A percentile compares a stretch with the other conserved stretches of the same genome.
phyloP scores from a whole-genome alignment of 2,329 filamentous ascomycete genomes.

The Phyllachora maydis region DNA sequence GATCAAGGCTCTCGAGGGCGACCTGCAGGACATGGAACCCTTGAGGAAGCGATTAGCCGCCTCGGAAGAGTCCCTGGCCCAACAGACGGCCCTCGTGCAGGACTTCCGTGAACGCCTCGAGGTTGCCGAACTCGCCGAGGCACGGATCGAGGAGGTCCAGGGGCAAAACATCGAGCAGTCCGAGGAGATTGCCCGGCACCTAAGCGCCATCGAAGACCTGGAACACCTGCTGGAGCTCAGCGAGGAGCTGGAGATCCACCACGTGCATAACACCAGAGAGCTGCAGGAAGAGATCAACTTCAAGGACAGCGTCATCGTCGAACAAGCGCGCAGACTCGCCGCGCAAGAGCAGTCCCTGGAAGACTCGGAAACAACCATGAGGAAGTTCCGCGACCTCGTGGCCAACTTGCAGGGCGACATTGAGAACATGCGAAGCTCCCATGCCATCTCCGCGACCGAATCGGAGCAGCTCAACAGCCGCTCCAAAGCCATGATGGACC shows the following conservation, averaged over 20 bases:
- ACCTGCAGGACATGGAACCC: conserved; percentile 44
- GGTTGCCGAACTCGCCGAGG: conserved; percentile 68
- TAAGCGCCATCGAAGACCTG: conserved; percentile 65
- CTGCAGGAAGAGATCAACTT: conserved; percentile 86
- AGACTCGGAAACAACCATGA: conserved; percentile 79
- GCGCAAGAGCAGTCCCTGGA: conserved; percentile 66
- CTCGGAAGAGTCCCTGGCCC: conserved; percentile 50
- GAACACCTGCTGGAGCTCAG: conserved; percentile 82
- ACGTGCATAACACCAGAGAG: conserved; percentile 83
- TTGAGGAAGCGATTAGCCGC: conserved; percentile 50
- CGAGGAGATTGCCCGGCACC: conserved; percentile 68
- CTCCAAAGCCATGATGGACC: conserved; percentile 86
- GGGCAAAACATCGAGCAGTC: conserved; percentile 71
- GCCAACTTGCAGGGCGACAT: conserved; percentile 68
- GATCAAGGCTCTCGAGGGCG: conserved; percentile 52
- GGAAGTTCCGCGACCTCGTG: conserved; percentile 75
- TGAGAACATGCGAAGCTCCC: conserved; percentile 80
- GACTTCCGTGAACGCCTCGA: conserved; percentile 85
- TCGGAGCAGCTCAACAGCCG: conserved; percentile 76
- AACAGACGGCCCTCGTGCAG: conserved; percentile 56
- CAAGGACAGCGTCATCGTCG: conserved; percentile 65
- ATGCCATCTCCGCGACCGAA: conserved; percentile 81
- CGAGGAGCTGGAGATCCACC: conserved; percentile 85
- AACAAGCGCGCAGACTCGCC: conserved; percentile 50
- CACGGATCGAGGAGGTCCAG: conserved; percentile 83